Evolutionary conservation across 2,329 filamentous ascomycete species (phyloP), one percentile per base, ranked within the genome.

Genomic region (Ophiostoma triangulosporum): DNA sequence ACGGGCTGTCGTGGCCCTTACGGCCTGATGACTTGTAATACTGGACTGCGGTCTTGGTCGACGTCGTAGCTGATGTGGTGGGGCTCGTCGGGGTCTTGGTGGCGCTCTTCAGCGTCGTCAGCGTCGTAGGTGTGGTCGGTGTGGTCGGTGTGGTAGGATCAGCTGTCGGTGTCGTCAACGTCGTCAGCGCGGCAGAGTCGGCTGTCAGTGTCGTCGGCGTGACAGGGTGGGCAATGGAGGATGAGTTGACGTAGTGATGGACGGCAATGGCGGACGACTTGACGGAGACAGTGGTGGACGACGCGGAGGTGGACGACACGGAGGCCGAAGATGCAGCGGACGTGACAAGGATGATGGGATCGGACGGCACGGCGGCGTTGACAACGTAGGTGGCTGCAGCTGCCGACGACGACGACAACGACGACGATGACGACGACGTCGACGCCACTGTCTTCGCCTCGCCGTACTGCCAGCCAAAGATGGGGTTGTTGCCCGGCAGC

Each of bases 401-500:
- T 7, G 6, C 15, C 17, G 35, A 38, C 4, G 35, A 20, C 17
- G 35, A 38, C 4, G 35, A 6, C 8, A 17, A 36, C 7, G n/a
- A 15, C 22, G 36, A 40, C 20, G 38, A 12, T 2, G 38, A 43
- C 22, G 36, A 8, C 22, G 36, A 38, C 3, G n/a, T n/a, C n/a
- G n/a, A n/a, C n/a, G n/a, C n/a, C n/a, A n/a, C n/a, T n/a, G n/a
- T n/a, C n/a, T n/a, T n/a, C n/a, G n/a, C 29, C 6, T 6, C 29
- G 54, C 75, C 75, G 54, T 70, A 70, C 27, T 64, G 61, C 70
- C 73, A 83, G 46, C 75, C 73, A 35, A 69, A 69, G n/a, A 81
- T 62, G 3, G 72, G 70, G 66, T 77, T 77, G 64, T 72, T 68
- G 27, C 80, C 78, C 2, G 80, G 78, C 15, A 84, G 72, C 15